Conservation (phyloP, 768 basidiomycete genomes). For the Melanogaster broomeanus region DNA sequence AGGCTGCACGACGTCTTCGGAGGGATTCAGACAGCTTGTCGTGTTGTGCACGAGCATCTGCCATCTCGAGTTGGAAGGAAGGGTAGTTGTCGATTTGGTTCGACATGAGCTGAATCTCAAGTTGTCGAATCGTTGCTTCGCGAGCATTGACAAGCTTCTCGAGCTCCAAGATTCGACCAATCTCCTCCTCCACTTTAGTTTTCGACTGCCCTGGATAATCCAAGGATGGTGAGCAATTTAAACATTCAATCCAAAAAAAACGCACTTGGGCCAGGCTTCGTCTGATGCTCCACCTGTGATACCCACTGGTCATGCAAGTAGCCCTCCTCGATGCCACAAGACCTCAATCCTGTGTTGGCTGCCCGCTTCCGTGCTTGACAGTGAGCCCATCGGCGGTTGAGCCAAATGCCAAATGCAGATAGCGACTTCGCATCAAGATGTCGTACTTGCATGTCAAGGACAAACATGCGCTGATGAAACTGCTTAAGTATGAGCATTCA, state of each 20-base stretch:
- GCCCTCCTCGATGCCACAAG: not conserved
- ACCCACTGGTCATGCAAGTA: not conserved
- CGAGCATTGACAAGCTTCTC: not conserved
- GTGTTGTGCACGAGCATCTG: not conserved
- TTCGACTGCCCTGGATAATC: not conserved
- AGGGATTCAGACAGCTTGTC: not conserved
- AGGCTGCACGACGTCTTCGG: not conserved
- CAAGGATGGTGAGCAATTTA: too few relatives aligned
- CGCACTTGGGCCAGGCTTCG: not conserved
- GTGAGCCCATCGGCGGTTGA: conserved; percentile 2
- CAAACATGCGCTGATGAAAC: conserved; percentile 11
- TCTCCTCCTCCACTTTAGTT: not conserved
- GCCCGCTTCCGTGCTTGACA: conserved; percentile 2
- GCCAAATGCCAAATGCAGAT: conserved; percentile 12
- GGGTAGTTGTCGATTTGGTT: not conserved
- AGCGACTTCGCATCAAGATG: conserved; percentile 8
- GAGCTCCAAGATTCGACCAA: not conserved
- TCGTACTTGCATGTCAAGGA: too few relatives aligned
- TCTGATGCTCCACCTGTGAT: not conserved
- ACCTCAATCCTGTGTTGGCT: not conserved
- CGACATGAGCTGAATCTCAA: not conserved
- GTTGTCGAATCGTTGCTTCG: not conserved
- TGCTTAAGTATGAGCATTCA: conserved; percentile 14
- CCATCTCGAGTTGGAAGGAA: not conserved
- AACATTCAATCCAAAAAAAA: not conserved